phyloP scores from a whole-genome alignment of 2,329 filamentous ascomycete genomes.

The Capronia epimyces region DNA sequence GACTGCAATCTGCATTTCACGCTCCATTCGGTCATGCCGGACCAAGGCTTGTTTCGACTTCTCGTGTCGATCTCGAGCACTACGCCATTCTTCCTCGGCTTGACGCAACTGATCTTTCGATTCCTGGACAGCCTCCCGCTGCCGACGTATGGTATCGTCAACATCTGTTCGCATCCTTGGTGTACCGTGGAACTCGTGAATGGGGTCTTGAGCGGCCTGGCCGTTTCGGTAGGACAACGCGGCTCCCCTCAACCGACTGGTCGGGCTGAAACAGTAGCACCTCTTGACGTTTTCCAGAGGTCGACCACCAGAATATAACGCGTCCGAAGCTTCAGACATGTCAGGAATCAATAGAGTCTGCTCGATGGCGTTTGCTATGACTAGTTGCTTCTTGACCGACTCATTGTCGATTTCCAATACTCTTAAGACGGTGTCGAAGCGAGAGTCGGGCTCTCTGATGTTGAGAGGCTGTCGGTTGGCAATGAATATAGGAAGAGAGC shows the following conservation, averaged over 20 bases:
- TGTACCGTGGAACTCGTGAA: slow-evolving; percentile 48
- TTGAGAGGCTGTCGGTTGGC: slow-evolving; percentile 53
- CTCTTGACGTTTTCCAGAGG: slow-evolving; percentile 60
- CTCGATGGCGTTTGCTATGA: slow-evolving; percentile 78
- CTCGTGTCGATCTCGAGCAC: slow-evolving; percentile 46
- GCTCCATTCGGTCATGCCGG: slow-evolving; percentile 45
- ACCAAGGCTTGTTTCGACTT: slow-evolving; percentile 47
- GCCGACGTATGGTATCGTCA: slow-evolving; percentile 58
- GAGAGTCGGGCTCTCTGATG: slow-evolving; percentile 63
- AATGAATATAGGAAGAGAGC: slow-evolving; percentile 59
- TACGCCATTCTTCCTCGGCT: slow-evolving; percentile 47
- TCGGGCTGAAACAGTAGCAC: slow-evolving; percentile 59
- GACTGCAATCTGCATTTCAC: slow-evolving; percentile 50
- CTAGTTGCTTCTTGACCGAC: slow-evolving; percentile 69
- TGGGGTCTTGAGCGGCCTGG: slow-evolving; percentile 48
- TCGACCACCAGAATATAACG: slow-evolving; percentile 57
- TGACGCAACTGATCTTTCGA: slow-evolving; percentile 52
- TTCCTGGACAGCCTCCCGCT: slow-evolving; percentile 47
- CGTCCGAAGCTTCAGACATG: slow-evolving; percentile 58
- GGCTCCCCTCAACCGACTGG: slow-evolving; percentile 58
- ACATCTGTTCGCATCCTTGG: slow-evolving; percentile 77
- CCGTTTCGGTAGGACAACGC: slow-evolving; percentile 51
- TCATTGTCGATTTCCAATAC: slow-evolving; percentile 75
- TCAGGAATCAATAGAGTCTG: slow-evolving; percentile 73
- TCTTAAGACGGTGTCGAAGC: slow-evolving; percentile 71